Evolutionary conservation across 768 basidiomycete genomes (phyloP).

Genomic region (Vishniacozyma victoriae): DNA sequence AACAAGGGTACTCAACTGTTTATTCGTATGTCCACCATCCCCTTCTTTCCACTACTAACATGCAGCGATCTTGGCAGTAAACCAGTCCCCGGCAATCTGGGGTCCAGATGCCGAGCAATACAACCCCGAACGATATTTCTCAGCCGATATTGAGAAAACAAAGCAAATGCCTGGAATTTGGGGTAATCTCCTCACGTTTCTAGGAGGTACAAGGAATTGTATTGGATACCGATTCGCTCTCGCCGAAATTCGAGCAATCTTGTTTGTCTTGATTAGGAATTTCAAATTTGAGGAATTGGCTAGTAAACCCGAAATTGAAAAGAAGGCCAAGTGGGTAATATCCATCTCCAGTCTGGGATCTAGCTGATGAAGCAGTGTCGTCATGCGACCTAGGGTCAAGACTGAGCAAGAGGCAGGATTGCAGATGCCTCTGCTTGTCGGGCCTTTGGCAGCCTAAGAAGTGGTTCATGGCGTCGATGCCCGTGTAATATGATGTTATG

Average conservation of each 20-base stretch:
- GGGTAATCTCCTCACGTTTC: constrained; percentile 45
- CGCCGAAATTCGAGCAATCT: constrained; percentile 44
- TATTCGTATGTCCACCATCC: constrained; percentile 32
- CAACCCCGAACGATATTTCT: constrained; percentile 28
- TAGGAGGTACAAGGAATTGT: constrained; percentile 41
- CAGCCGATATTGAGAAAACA: constrained; percentile 17
- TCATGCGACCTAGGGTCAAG: constrained; percentile 37
- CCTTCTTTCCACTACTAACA: neutral
- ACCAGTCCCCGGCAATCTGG: constrained; percentile 39
- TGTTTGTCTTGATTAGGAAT: constrained; percentile 43
- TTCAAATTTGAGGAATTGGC: constrained; percentile 41
- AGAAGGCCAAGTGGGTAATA: constrained; percentile 37
- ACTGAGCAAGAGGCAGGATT: constrained; percentile 40
- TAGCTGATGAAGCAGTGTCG: constrained; percentile 22
- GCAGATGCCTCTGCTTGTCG: constrained; percentile 44
- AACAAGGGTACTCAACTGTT: constrained; percentile 38
- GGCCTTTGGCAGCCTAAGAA: too few species aligned
- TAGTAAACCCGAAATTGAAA: constrained; percentile 37
- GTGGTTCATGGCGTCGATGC: too few species aligned
- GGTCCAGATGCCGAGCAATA: constrained; percentile 41
- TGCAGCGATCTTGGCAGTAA: constrained; percentile 43
- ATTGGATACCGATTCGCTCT: constrained; percentile 48
- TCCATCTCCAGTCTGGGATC: constrained; percentile 1
- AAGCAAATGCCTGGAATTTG: constrained; percentile 40
- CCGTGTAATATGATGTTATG: too few species aligned